These are phyloP conservation scores for Vigna trinervia DNA, from an alignment of 306 rosid genomes.

Conservation along the genomic window DNA sequence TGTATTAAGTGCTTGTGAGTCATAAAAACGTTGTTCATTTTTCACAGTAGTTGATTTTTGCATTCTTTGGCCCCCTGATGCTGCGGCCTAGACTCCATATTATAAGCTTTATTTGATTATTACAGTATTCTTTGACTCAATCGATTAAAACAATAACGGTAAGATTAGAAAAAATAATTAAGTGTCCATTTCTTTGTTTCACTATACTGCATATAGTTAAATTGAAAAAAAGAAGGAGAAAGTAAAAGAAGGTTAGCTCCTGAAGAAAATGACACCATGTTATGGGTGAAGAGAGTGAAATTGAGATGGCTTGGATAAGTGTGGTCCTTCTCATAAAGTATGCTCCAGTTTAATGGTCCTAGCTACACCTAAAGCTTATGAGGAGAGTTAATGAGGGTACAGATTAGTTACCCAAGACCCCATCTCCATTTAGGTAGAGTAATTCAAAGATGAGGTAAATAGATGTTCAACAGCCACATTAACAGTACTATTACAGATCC, in stretches of 20 bases:
- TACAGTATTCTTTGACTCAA: not conserved
- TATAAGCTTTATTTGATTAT: not conserved
- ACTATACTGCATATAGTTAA: not conserved
- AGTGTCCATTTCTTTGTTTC: not conserved
- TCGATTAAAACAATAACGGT: not conserved
- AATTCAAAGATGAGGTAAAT: not conserved
- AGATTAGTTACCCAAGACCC: not conserved
- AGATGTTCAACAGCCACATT: not conserved
- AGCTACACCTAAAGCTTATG: not conserved
- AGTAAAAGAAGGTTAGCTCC: not conserved
- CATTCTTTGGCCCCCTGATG: not conserved
- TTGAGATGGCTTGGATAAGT: not conserved
- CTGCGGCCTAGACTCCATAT: not conserved
- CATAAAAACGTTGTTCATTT: constrained; percentile 7
- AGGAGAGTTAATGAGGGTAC: not conserved
- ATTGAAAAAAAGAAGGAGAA: not conserved
- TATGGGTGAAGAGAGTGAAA: not conserved
- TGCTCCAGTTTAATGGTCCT: not conserved
- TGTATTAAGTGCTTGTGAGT: not conserved
- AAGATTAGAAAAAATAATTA: not conserved
- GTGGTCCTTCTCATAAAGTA: not conserved
- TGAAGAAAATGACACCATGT: not conserved
- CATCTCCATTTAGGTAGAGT: not conserved
- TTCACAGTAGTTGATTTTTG: not conserved
- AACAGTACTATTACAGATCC: not conserved